Evolutionary conservation across 306 rosid genomes (phyloP).

Genomic region (Vigna reflexopilosa): DNA sequence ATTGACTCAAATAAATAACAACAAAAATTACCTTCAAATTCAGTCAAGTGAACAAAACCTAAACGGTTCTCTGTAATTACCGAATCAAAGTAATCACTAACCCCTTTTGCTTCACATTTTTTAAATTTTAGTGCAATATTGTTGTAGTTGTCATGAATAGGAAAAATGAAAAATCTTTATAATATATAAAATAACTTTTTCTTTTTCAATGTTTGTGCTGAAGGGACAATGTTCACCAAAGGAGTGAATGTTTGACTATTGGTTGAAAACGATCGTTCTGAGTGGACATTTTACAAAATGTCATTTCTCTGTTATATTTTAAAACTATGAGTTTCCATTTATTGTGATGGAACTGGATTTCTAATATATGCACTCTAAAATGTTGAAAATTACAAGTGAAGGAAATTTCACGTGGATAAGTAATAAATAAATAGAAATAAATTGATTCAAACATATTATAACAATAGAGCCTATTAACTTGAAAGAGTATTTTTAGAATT

Average conservation of each 20-base stretch:
- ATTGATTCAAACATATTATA: too few relatives aligned
- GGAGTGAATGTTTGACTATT: too few relatives aligned
- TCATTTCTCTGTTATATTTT: not conserved
- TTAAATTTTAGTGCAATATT: not conserved
- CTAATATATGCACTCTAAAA: not conserved
- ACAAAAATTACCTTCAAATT: too few relatives aligned
- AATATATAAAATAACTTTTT: too few relatives aligned
- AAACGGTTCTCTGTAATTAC: conserved; percentile 13
- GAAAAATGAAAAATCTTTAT: not conserved
- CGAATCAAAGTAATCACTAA: conserved; percentile 14
- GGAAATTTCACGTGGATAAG: not conserved
- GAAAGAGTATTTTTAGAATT: too few relatives aligned
- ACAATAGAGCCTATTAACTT: too few relatives aligned
- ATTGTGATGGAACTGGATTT: not conserved
- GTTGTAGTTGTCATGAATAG: not conserved
- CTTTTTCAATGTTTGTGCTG: too few relatives aligned
- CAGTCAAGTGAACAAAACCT: too few relatives aligned
- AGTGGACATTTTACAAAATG: too few relatives aligned
- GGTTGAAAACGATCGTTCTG: too few relatives aligned
- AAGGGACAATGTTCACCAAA: not conserved
- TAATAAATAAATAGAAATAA: too few relatives aligned
- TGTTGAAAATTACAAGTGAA: not conserved
- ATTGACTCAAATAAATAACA: too few relatives aligned
- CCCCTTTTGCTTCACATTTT: not conserved
- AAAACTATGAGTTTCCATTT: not conserved